These are phyloP conservation scores for Apiotrichum sp. DNA, from an alignment of 1,284 basidiomycete species.

Conservation along the genomic window DNA sequence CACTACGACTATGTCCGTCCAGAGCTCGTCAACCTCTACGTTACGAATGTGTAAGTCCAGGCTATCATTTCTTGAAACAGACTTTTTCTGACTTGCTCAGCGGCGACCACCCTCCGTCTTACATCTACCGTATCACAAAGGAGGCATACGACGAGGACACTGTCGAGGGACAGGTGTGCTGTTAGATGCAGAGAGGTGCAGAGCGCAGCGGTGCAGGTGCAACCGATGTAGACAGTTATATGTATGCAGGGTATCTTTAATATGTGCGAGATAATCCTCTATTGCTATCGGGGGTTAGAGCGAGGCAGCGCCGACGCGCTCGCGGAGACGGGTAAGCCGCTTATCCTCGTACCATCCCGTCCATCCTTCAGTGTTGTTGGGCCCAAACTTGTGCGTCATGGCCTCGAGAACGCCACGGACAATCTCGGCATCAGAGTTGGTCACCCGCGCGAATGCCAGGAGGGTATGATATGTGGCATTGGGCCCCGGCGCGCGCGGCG, in stretches of 20 bases:
- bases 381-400: conserved; percentile 40
- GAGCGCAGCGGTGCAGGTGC: neutral
- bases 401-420: conserved; percentile 30
- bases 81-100: conserved; percentile 46
- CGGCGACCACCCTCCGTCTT: conserved; percentile 85
- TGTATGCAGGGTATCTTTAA: conserved; percentile 22
- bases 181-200: neutral
- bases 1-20: conserved; percentile 92
- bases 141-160: conserved; percentile 83
- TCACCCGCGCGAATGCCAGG: conserved; percentile 33
- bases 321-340: conserved; percentile 21
- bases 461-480: conserved; percentile 33
- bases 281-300: neutral
- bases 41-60: conserved; percentile 84
- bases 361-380: conserved; percentile 28
- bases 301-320: neutral
- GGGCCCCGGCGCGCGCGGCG: conserved; percentile 23
- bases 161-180: neutral
- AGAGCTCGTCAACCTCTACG: conserved; percentile 85
- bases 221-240: neutral
- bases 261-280: conserved; percentile 2
- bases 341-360: conserved; percentile 26
- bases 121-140: conserved; percentile 81
- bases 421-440: conserved; percentile 26
- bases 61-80: no score